Conservation (phyloP, 306 rosid species). For the Begonia peltatifolia region DNA sequence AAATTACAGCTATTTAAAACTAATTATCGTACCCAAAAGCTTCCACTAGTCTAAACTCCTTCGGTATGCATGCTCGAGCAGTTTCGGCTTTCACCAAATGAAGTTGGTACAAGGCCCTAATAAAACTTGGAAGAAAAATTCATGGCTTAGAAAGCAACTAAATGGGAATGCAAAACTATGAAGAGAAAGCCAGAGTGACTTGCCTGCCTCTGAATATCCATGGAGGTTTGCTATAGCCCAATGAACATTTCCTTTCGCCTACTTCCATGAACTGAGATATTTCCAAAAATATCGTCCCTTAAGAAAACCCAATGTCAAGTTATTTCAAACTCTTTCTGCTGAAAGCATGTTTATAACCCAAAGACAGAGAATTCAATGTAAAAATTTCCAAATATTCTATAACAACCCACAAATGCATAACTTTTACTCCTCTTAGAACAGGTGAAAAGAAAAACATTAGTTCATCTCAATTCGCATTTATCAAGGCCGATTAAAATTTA, state of each 20-base stretch:
- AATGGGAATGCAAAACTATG: not conserved
- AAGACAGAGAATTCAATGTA: not conserved
- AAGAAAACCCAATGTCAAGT: not conserved
- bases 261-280: conserved; percentile 23
- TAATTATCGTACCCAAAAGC: conserved; percentile 54
- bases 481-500: too few species aligned
- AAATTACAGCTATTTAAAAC: not conserved
- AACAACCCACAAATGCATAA: not conserved
- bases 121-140: not conserved
- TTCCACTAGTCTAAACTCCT: conserved; percentile 74
- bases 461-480: not conserved
- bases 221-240: conserved; percentile 72
- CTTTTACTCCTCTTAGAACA: not conserved
- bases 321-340: not conserved
- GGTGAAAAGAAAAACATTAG: not conserved
- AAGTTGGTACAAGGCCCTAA: conserved; percentile 85
- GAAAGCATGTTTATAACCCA: not conserved
- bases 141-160: not conserved
- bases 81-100: conserved; percentile 78
- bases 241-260: conserved; percentile 28
- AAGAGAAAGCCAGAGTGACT: conserved; percentile 5
- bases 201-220: conserved; percentile 84
- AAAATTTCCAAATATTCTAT: not conserved
- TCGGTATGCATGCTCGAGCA: conserved; percentile 67
- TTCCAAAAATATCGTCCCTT: not conserved